Base-by-base conservation (phyloP, 768 basidiomycete species). In the Mycena maculata region DNA sequence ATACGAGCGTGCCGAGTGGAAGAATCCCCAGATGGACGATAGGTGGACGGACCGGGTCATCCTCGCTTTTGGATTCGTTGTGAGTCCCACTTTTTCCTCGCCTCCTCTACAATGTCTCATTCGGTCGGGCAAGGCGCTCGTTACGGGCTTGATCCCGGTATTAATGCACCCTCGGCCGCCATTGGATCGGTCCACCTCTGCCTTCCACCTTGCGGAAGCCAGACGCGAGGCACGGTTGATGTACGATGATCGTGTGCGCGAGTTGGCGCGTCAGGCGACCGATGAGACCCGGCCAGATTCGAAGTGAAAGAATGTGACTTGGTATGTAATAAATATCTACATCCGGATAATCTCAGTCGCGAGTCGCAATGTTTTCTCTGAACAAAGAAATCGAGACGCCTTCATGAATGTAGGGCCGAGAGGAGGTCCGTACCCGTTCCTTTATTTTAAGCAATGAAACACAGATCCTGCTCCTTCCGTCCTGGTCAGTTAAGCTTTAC, bases 11-110 rank as follows among this genome's bases (percentile, higher is more conserved):
- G 64, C 63, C 4, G 60, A 61, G 10, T 69, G 68, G 68, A 65
- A 48, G 8, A 62, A 52, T 27, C 59, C 48, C 25, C 11, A 3
- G 4, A 42, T 54, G n/a, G 63, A 65, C 39, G 60, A 58, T 5
- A 36, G 63, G 23, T 64, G 62, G 69, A 63, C 48, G 10, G 69
- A 67, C 41, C 45, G 63, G 18, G 65, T 71, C 28, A 71, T 71
- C 42, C 65, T 71, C 12, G 44, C 65, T n/a, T 71, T 67, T 25
- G 69, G 60, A 0, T 71, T 63, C 20, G 56, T 66, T 18, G 69
- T 70, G 28, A 48, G 60, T 59, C 16, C 31, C 33, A 6, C 33
- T 13, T 36, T 36, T 36, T 13, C 45, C 15, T 7, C 33, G 22
- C 15, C 39, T 47, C 23, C 4, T 12, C 49, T 48, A 3, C 33